Evolutionary conservation across 2,329 filamentous ascomycete genomes (phyloP).

Genomic region (Microsporum ferrugineum): DNA sequence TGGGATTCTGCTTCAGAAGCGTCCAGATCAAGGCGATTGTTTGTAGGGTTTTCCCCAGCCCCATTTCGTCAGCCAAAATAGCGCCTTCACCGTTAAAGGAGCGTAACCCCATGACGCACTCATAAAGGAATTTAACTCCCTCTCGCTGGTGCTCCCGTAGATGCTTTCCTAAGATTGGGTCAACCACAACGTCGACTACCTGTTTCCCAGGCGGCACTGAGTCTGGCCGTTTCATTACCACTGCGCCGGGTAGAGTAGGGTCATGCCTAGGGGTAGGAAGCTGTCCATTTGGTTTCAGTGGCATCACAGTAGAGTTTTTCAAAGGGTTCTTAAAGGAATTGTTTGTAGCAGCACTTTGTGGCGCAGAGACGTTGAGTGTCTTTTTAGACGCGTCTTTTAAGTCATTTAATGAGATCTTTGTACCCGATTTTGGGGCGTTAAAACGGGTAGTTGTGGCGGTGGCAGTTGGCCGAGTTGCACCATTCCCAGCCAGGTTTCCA

Average conservation of each 20-base stretch:
- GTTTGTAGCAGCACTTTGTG: slow-evolving; percentile 31
- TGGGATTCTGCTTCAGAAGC: slow-evolving; percentile 58
- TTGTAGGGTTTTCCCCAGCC: slow-evolving; percentile 61
- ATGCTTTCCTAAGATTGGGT: slow-evolving; percentile 52
- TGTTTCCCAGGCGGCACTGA: slow-evolving; percentile 49
- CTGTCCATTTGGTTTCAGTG: slow-evolving; percentile 34
- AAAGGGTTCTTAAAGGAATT: slow-evolving; percentile 52
- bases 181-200: slow-evolving; percentile 61
- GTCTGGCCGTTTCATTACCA: slow-evolving; percentile 55
- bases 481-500: neutral
- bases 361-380: slow-evolving; percentile 27
- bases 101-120: slow-evolving; percentile 64
- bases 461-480: neutral
- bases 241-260: slow-evolving; percentile 45
- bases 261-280: slow-evolving; percentile 53
- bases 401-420: slow-evolving; percentile 7
- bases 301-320: slow-evolving; percentile 41
- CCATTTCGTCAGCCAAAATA: slow-evolving; percentile 66
- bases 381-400: slow-evolving; percentile 28
- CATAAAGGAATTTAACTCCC: slow-evolving; percentile 60
- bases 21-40: slow-evolving; percentile 63
- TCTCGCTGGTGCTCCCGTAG: slow-evolving; percentile 58
- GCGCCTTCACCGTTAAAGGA: slow-evolving; percentile 55
- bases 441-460: neutral
- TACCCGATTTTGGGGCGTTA: neutral